Percentiles rank a stretch among this genome's conserved stretches.
Evolutionary conservation across 2,329 filamentous ascomycete genomes (phyloP).

Genomic region (Pseudomassariella vexata): DNA sequence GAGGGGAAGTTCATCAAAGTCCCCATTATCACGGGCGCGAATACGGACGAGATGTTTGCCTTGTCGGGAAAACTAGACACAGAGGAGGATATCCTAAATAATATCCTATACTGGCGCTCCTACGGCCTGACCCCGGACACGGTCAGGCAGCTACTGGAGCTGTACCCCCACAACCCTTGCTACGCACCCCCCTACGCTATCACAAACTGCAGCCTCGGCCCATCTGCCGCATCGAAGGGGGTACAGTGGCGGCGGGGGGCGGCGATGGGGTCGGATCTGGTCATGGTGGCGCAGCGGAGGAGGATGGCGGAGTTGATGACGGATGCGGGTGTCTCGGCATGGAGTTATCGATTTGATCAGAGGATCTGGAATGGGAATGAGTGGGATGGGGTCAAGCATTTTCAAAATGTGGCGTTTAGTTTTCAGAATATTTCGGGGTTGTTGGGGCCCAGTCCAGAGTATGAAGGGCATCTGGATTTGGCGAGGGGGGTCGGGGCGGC

Average conservation of each 20-base stretch:
- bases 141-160: constrained; percentile 34
- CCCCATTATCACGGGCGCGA: constrained; percentile 40
- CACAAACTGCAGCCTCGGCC: constrained; percentile 26
- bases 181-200: constrained; percentile 37
- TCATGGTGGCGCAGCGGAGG: constrained; percentile 41
- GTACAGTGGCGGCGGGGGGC: constrained; percentile 37
- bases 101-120: constrained; percentile 34
- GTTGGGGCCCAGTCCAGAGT: constrained; percentile 37
- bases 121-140: constrained; percentile 40
- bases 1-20: constrained; percentile 36
- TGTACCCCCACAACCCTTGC: constrained; percentile 44
- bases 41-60: constrained; percentile 41
- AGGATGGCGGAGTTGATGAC: constrained; percentile 37
- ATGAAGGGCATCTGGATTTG: constrained; percentile 28
- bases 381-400: constrained; percentile 38
- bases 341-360: constrained; percentile 45
- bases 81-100: constrained; percentile 34
- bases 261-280: constrained; percentile 39
- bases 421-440: constrained; percentile 44
- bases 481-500: constrained; percentile 32
- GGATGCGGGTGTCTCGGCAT: constrained; percentile 27
- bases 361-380: constrained; percentile 32
- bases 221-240: constrained; percentile 21
- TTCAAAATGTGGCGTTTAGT: constrained; percentile 41
- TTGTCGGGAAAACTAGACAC: constrained; percentile 33